These are phyloP conservation scores for Mrakia frigida DNA, from an alignment of 768 basidiomycete genomes.

Conservation along the genomic window DNA sequence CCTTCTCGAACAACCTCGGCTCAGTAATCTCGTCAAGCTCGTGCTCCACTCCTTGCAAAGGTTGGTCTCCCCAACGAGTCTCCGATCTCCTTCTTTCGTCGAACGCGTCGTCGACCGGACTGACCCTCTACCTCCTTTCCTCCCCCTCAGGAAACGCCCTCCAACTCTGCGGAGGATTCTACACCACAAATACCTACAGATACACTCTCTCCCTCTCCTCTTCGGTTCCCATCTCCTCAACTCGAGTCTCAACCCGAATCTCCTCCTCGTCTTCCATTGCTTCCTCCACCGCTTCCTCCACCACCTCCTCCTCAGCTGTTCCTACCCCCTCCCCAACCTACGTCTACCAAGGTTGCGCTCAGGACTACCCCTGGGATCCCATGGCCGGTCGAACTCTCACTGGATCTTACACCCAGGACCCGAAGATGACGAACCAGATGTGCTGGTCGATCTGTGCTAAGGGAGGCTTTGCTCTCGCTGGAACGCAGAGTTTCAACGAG, in stretches of 20 bases:
- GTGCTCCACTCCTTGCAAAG: neutral
- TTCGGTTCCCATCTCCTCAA: neutral
- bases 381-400: slow-evolving; percentile 17
- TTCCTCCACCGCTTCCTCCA: neutral
- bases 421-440: slow-evolving; percentile 23
- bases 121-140: no score
- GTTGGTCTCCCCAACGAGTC: no score
- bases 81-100: neutral
- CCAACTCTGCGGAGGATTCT: neutral
- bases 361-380: slow-evolving; percentile 18
- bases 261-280: neutral
- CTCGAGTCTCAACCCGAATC: neutral
- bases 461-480: neutral
- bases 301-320: neutral
- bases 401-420: neutral
- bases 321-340: neutral
- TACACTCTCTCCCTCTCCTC: neutral
- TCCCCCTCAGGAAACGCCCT: neutral
- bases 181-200: neutral
- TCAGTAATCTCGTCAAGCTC: neutral
- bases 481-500: slow-evolving; percentile 11
- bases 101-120: no score
- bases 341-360: slow-evolving; percentile 13
- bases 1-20: slow-evolving; percentile 3
- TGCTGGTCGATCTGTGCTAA: slow-evolving; percentile 20